Percentiles rank a stretch among this genome's conserved stretches.
Evolutionary conservation across 768 basidiomycete genomes (phyloP).

Genomic region (Lactifluus subvellereus): DNA sequence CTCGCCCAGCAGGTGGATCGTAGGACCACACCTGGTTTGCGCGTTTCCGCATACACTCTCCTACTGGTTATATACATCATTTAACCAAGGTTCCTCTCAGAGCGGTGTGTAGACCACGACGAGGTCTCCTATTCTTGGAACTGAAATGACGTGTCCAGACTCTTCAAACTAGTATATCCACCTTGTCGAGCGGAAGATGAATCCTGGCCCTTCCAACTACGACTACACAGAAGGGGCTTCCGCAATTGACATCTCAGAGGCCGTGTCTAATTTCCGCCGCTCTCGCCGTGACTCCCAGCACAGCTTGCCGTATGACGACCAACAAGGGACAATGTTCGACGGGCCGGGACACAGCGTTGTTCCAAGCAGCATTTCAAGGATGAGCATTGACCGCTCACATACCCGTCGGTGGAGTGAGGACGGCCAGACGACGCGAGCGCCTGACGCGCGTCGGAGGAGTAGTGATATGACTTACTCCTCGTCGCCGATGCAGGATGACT

Average conservation of each 20-base stretch:
- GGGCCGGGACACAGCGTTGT: slow-evolving; percentile 59
- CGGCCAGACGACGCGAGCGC: slow-evolving; percentile 15
- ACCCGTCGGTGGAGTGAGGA: slow-evolving; percentile 45
- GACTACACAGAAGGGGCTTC: slow-evolving; percentile 91
- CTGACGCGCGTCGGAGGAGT: slow-evolving; percentile 4
- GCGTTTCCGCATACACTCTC: not conserved
- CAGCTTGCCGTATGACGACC: slow-evolving; percentile 53
- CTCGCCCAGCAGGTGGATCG: slow-evolving; percentile 5
- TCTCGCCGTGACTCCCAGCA: slow-evolving; percentile 66
- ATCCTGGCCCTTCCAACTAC: slow-evolving; percentile 25
- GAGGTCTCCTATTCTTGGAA: not conserved
- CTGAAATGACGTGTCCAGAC: not conserved
- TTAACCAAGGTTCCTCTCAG: not conserved
- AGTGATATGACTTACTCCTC: slow-evolving; percentile 9
- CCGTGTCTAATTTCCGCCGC: slow-evolving; percentile 44
- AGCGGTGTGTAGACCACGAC: not conserved
- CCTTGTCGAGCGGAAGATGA: not conserved
- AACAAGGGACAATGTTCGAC: slow-evolving; percentile 66
- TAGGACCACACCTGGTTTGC: not conserved
- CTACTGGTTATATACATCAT: not conserved
- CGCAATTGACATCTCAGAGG: slow-evolving; percentile 62
- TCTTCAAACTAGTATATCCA: not conserved
- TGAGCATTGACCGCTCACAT: slow-evolving; percentile 38
- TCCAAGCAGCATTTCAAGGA: slow-evolving; percentile 75
- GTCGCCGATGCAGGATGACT: slow-evolving; percentile 13